Percentiles rank a stretch among this genome's conserved stretches.
Conservation (phyloP, 331 rosid genomes). For the Telfairia occidentalis region DNA sequence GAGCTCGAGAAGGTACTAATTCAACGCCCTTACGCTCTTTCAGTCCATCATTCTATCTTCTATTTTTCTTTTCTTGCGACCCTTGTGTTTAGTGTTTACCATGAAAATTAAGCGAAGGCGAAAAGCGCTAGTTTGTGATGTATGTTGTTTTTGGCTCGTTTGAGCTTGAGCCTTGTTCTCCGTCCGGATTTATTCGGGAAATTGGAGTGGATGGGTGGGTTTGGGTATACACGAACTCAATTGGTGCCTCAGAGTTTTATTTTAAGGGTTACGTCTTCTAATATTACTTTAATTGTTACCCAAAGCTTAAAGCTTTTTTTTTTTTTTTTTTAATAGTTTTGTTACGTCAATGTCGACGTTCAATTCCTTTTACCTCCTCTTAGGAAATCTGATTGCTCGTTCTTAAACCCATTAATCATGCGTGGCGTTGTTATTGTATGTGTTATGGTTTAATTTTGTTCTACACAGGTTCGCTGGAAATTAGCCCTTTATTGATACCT, state of each 20-base stretch:
- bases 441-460: neutral
- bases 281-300: neutral
- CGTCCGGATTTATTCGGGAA: too few species aligned
- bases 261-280: neutral
- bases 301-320: neutral
- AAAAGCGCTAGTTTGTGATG: neutral
- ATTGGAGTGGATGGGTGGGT: neutral
- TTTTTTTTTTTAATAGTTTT: too few species aligned
- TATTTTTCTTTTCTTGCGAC: neutral
- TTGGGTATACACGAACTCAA: neutral
- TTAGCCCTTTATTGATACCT: neutral
- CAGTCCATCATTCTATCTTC: neutral
- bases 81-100: neutral
- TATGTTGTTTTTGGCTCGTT: neutral
- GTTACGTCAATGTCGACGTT: neutral
- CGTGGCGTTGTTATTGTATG: neutral
- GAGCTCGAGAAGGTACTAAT: conserved; percentile 68
- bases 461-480: neutral
- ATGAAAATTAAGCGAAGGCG: neutral
- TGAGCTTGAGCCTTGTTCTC: neutral
- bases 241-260: neutral
- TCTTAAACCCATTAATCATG: neutral
- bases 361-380: neutral
- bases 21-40: neutral
- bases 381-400: neutral